phyloP scores from a whole-genome alignment of 495 filamentous ascomycete species.

The Lasiosphaeria ovina region DNA sequence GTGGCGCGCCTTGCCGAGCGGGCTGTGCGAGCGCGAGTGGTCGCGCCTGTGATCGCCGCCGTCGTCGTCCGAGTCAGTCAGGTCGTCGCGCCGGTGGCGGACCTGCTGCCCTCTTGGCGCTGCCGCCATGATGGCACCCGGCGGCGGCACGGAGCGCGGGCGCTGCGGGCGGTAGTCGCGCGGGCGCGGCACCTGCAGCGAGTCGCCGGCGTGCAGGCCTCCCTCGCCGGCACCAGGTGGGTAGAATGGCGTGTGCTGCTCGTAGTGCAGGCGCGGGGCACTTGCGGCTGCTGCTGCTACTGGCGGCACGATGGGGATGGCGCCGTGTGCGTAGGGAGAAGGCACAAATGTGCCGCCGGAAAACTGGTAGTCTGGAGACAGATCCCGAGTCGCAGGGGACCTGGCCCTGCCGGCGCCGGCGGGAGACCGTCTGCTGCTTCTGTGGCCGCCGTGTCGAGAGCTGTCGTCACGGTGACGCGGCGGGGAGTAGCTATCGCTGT shows the following conservation, averaged over 20 bases:
- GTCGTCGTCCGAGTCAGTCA: not conserved
- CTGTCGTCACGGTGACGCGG: constrained; percentile 1
- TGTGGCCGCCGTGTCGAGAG: constrained; percentile 1
- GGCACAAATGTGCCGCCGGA: not conserved
- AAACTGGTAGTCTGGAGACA: constrained; percentile 11
- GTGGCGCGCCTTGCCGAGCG: constrained; percentile 27
- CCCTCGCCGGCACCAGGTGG: not conserved
- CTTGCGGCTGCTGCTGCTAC: constrained; percentile 3
- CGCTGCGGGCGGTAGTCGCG: not conserved
- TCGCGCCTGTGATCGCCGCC: not conserved
- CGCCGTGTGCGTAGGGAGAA: not conserved
- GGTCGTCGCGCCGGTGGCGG: not conserved
- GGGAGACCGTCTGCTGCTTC: constrained; percentile 4
- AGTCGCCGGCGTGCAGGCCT: not conserved
- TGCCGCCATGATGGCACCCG: not conserved
- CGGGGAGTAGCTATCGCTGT: constrained; percentile 1
- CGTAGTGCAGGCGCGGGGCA: constrained; percentile 3
- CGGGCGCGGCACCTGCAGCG: constrained; percentile 5
- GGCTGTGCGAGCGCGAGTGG: not conserved
- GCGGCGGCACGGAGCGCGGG: constrained; percentile 6
- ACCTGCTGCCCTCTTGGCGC: not conserved
- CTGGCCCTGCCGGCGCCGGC: not conserved
- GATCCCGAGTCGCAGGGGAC: not conserved
- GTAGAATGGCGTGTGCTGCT: constrained; percentile 19
- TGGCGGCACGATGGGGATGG: constrained; percentile 8